Evolutionary conservation across 2,329 filamentous ascomycete genomes (phyloP).

Genomic region (Plectosphaerella cucumerina): DNA sequence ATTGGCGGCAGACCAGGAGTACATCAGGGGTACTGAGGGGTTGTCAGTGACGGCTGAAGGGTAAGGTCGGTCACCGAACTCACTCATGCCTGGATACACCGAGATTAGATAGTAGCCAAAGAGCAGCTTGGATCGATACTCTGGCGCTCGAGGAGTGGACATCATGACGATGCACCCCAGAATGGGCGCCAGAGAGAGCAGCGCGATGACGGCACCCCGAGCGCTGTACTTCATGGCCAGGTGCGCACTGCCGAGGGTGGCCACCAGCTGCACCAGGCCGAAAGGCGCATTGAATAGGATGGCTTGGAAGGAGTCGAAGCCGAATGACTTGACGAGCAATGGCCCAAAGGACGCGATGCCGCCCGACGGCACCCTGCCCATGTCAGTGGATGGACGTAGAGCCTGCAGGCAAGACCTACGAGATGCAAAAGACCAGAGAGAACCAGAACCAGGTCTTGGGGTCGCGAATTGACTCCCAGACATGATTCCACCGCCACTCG

Average conservation of each 20-base stretch:
- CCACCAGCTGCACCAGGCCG: conserved; percentile 54
- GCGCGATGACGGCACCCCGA: conserved; percentile 50
- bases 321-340: conserved; percentile 54
- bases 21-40: conserved; percentile 44
- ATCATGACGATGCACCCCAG: conserved; percentile 51
- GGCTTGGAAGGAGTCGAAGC: conserved; percentile 49
- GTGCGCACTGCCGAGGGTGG: conserved; percentile 54
- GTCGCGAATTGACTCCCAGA: conserved; percentile 31
- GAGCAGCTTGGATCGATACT: conserved; percentile 44
- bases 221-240: conserved; percentile 48
- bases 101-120: conserved; percentile 57
- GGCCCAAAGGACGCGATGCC: conserved; percentile 57
- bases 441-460: conserved; percentile 40
- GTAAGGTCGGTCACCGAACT: neutral
- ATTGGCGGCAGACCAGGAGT: conserved; percentile 53
- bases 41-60: neutral
- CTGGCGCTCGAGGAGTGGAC: conserved; percentile 36
- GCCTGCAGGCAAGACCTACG: conserved; percentile 24
- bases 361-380: conserved; percentile 41
- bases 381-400: neutral
- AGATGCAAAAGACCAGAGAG: conserved; percentile 45
- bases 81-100: conserved; percentile 46
- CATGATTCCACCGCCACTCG: conserved; percentile 37
- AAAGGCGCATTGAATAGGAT: conserved; percentile 60
- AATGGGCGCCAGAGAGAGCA: conserved; percentile 53